Percentiles rank a stretch among this genome's conserved stretches.
phyloP scores from a whole-genome alignment of 73 alveolate genomes.

The Paramecium sexaurelia region DNA sequence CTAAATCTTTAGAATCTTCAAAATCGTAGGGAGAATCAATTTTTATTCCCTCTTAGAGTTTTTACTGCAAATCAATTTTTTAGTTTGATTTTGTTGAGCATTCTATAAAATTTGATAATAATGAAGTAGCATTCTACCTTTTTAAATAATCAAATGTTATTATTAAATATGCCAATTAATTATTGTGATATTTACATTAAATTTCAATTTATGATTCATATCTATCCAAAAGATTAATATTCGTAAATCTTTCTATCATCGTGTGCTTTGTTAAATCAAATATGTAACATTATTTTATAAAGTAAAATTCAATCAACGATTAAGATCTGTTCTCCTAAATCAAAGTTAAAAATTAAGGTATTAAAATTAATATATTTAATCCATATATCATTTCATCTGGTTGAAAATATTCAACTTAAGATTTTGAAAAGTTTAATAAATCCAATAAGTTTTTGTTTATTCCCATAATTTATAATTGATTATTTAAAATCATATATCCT shows the following conservation, averaged over 20 bases:
- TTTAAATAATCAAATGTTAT: not conserved
- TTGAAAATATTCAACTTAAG: not conserved
- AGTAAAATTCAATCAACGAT: not conserved
- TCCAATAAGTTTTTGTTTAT: not conserved
- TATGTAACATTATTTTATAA: not conserved
- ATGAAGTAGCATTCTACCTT: not conserved
- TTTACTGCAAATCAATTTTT: not conserved
- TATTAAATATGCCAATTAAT: not conserved
- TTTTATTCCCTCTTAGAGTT: not conserved
- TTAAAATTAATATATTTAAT: not conserved
- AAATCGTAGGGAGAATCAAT: not conserved
- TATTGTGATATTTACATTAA: not conserved
- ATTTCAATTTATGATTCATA: not conserved
- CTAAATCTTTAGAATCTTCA: not conserved
- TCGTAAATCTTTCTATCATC: not conserved
- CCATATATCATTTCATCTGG: not conserved
- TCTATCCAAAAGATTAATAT: not conserved
- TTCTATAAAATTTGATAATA: not conserved
- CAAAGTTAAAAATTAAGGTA: not conserved
- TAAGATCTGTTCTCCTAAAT: not conserved
- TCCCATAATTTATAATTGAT: not conserved
- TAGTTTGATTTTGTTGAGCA: not conserved
- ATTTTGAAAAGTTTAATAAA: not conserved
- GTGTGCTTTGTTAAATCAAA: not conserved
- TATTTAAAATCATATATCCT: not conserved